A percentile compares a stretch with the other conserved stretches of the same genome.
These are phyloP conservation scores for Leishmania arabica DNA, from an alignment of 208 protist genomes.

Conservation along the genomic window DNA sequence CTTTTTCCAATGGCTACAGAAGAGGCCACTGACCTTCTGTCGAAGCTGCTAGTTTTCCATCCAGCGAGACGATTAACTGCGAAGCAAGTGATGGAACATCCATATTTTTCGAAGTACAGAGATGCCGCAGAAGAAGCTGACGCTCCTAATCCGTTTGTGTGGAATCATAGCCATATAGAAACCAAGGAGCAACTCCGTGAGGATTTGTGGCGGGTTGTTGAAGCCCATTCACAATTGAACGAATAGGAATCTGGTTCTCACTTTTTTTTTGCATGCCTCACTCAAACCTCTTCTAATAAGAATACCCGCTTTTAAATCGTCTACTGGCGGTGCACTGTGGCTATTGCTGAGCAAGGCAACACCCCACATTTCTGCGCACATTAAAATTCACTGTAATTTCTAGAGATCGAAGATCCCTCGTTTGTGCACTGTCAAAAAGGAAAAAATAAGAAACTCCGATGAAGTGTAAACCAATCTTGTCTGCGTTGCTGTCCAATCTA, in stretches of 20 bases:
- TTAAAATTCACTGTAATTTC: background rate
- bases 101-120: conserved; percentile 93
- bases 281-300: background rate
- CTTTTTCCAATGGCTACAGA: conserved; percentile 93
- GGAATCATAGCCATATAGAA: conserved; percentile 68
- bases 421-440: background rate
- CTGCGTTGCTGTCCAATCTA: background rate
- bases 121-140: conserved; percentile 78
- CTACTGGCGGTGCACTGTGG: background rate
- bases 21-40: conserved; percentile 94
- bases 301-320: background rate
- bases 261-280: background rate
- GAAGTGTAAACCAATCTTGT: no score
- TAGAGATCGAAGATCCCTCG: background rate
- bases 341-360: background rate
- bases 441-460: conserved; percentile 8
- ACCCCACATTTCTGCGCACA: background rate
- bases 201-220: conserved; percentile 78
- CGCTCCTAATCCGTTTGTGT: conserved; percentile 72
- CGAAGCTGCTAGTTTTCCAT: conserved; percentile 96
- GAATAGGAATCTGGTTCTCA: background rate
- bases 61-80: conserved; percentile 94
- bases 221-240: conserved; percentile 38
- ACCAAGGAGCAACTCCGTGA: conserved; percentile 72
- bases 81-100: conserved; percentile 94